Evolutionary conservation across 2,329 filamentous ascomycete genomes (phyloP), one percentile per base, ranked within the genome.

Genomic region (Helminthosporium solani): DNA sequence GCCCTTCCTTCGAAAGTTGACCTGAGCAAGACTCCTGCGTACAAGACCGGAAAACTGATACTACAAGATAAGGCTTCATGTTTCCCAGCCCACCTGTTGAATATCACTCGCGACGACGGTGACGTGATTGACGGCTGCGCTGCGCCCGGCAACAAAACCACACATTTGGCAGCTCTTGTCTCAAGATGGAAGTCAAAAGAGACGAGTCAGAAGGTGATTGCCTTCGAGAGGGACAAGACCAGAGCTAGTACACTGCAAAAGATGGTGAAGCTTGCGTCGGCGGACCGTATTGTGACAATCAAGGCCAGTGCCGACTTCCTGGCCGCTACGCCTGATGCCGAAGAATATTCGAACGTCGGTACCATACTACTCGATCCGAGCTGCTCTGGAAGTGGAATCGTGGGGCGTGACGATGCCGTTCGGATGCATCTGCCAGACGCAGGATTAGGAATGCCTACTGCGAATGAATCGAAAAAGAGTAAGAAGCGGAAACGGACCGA

Each of bases 21-120:
- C 61, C 75, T 96, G 34, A 85, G 83, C 16, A 86, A 84, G 51
- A 85, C 83, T 7, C 71, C 79, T 12, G 86, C 90, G 0, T 97
- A 97, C 68, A 79, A 75, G 12, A 75, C 79, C 1, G 92, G 92
- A 1, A 80, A 84, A 37, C 82, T 97, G 42, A 96, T 97, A 49
- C 75, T 97, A 19, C 94, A 99, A 68, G 94, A 97, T 64, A 97
- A 96, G 70, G 92, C 94, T 0, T 96, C 91, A 0, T 99, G 94
- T 65, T 96, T 99, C 62, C 94, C 94, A 0, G 94, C 92, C 0
- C 94, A 94, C 64, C 76, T 99, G 2, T 75, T 99, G 0, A 78
- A 95, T 41, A 83, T 87, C 0, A 73, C 73, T 0, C 73, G 82
- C 7, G 75, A 81, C 46, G 81, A 86, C 53, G 89, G 89, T 19